These are phyloP conservation scores for Syncephalastrum contaminatum DNA, from an alignment of 371 early-diverging fungal genomes.

Conservation along the genomic window DNA sequence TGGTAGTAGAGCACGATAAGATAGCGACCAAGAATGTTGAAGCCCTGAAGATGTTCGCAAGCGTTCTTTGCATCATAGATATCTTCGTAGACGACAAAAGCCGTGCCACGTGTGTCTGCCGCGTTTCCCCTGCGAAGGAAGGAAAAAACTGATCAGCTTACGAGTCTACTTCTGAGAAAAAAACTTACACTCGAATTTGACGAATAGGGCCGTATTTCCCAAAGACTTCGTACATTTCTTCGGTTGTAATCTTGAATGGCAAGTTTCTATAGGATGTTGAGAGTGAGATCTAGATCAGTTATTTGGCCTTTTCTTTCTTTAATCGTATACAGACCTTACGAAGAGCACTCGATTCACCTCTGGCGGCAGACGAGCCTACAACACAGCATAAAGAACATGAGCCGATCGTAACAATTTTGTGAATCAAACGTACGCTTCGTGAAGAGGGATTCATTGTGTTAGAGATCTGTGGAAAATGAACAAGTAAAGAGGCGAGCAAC, in stretches of 20 bases:
- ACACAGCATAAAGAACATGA: no score
- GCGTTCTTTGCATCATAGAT: slow-evolving; percentile 97
- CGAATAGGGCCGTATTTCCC: slow-evolving; percentile 96
- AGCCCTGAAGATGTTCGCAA: slow-evolving; percentile 92
- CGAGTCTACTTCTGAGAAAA: not conserved
- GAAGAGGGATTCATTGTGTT: no score
- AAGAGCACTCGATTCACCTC: slow-evolving; percentile 92
- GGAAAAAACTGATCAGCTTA: not conserved
- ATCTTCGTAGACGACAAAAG: slow-evolving; percentile 96
- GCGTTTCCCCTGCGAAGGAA: slow-evolving; percentile 70
- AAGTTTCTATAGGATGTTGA: slow-evolving; percentile 63
- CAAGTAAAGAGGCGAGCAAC: no score
- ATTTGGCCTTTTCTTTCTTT: not conserved
- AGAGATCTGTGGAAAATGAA: no score
- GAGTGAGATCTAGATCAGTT: not conserved
- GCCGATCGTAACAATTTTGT: no score
- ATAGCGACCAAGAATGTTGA: slow-evolving; percentile 94
- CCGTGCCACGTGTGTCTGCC: slow-evolving; percentile 89
- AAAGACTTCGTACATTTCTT: slow-evolving; percentile 97
- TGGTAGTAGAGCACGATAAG: slow-evolving; percentile 94
- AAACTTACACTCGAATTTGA: slow-evolving; percentile 81
- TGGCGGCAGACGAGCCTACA: slow-evolving; percentile 83
- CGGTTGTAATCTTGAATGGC: slow-evolving; percentile 92
- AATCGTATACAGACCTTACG: slow-evolving; percentile 60
- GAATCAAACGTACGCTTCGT: no score